Percentiles rank a stretch among this genome's conserved stretches.
Evolutionary conservation across 116 monocot genomes (phyloP).

Genomic region (Zostera marina): DNA sequence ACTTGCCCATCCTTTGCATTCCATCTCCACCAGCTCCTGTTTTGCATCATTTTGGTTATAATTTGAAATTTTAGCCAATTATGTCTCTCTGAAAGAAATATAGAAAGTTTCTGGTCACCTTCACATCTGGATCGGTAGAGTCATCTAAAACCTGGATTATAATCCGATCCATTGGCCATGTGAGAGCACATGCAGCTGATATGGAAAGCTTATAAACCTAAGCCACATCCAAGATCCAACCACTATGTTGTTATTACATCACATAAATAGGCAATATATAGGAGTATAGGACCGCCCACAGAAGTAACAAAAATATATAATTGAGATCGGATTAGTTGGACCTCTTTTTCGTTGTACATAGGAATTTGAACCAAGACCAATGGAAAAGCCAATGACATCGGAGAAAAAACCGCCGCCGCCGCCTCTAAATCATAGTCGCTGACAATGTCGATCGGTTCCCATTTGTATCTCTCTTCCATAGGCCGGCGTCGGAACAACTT

Average conservation of each 20-base stretch:
- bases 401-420: background rate
- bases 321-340: too few species aligned
- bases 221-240: too few species aligned
- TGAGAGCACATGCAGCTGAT: slow-evolving; percentile 31
- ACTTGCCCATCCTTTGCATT: slow-evolving; percentile 69
- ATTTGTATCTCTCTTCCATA: slow-evolving; percentile 38
- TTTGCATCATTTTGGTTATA: too few species aligned
- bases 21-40: slow-evolving; percentile 71
- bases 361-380: slow-evolving; percentile 83
- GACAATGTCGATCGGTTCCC: slow-evolving; percentile 16
- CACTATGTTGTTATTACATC: too few species aligned
- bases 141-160: slow-evolving; percentile 62
- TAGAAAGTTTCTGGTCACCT: slow-evolving; percentile 23
- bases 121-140: slow-evolving; percentile 37
- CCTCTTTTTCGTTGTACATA: slow-evolving; percentile 84
- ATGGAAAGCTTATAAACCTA: slow-evolving; percentile 62
- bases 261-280: too few species aligned
- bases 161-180: slow-evolving; percentile 42
- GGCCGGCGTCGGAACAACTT: slow-evolving; percentile 26
- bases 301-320: too few species aligned
- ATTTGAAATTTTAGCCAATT: too few species aligned
- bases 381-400: slow-evolving; percentile 16
- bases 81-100: too few species aligned
- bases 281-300: too few species aligned
- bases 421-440: too few species aligned